Percentiles rank a stretch among this genome's conserved stretches.
Evolutionary conservation across 1,284 basidiomycete species (phyloP).

Genomic region (Ganoderma sinense): DNA sequence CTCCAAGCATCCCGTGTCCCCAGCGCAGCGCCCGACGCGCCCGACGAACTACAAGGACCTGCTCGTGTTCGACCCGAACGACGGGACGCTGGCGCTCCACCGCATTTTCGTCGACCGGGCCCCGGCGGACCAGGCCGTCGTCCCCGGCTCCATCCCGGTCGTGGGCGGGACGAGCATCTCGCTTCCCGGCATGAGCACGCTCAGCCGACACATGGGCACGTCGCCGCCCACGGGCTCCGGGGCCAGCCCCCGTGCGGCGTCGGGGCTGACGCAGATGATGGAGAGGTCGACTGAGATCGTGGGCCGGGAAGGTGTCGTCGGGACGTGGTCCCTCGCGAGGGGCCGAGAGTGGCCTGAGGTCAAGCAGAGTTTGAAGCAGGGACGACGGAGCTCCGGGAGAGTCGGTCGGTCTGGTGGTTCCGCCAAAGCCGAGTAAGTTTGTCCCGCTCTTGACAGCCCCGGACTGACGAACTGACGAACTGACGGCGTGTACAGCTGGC

Average conservation of each 20-base stretch:
- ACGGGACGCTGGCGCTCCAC: conserved; percentile 63
- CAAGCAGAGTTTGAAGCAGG: conserved; percentile 40
- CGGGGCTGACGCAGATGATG: conserved; percentile 46
- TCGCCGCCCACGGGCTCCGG: conserved; percentile 30
- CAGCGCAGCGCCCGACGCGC: conserved; percentile 42
- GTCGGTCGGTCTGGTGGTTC: conserved; percentile 15
- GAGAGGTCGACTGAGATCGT: conserved; percentile 52
- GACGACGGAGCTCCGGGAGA: conserved; percentile 8
- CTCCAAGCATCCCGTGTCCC: conserved; percentile 45
- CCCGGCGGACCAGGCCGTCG: conserved; percentile 39
- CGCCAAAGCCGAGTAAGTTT: conserved; percentile 37
- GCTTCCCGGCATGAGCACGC: conserved; percentile 52
- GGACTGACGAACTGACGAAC: conserved; percentile 1
- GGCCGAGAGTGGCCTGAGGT: conserved; percentile 64
- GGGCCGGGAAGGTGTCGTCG: conserved; percentile 62
- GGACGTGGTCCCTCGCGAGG: conserved; percentile 72
- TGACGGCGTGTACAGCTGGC: conserved; percentile 58
- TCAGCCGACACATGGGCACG: conserved; percentile 35
- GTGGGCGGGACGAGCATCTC: conserved; percentile 53
- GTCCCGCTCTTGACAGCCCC: conserved; percentile 1
- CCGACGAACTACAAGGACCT: conserved; percentile 65
- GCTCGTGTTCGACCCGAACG: conserved; percentile 68
- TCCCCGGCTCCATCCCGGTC: conserved; percentile 44
- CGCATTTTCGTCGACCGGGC: conserved; percentile 57
- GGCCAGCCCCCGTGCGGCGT: conserved; percentile 31